A percentile compares a stretch with the other conserved stretches of the same genome.
Evolutionary conservation across 169 alveolate genomes (phyloP).

Genomic region (Cryptosporidium sp.): DNA sequence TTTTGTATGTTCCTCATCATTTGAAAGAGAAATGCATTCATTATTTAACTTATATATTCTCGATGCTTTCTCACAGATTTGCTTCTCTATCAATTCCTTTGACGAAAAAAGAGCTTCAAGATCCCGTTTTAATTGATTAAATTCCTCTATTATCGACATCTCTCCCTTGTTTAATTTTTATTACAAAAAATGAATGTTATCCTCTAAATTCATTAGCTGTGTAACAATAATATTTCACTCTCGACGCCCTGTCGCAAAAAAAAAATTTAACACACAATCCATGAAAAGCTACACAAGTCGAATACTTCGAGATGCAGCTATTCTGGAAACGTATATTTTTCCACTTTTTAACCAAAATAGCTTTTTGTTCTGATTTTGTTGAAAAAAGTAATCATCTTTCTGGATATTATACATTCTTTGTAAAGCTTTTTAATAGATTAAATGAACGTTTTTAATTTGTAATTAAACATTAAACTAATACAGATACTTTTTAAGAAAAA

Average conservation of each 20-base stretch:
- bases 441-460: not conserved
- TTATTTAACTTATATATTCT: slow-evolving; percentile 23
- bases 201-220: not conserved
- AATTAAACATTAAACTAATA: not conserved
- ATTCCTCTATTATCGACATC: slow-evolving; percentile 27
- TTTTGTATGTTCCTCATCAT: not conserved
- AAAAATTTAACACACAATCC: not conserved
- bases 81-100: slow-evolving; percentile 28
- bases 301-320: not conserved
- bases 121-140: slow-evolving; percentile 37
- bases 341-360: too few relatives aligned
- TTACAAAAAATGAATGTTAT: not conserved
- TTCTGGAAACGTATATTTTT: not conserved
- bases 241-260: slow-evolving; percentile 36
- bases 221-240: slow-evolving; percentile 11
- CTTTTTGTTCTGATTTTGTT: too few relatives aligned
- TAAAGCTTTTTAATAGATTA: not conserved
- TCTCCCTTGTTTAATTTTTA: not conserved
- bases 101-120: slow-evolving; percentile 51
- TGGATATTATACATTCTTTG: not conserved
- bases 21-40: slow-evolving; percentile 56
- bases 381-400: too few relatives aligned
- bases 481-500: too few relatives aligned
- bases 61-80: slow-evolving; percentile 37
- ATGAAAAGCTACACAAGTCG: not conserved